A percentile compares a stretch with the other conserved stretches of the same genome.
Evolutionary conservation across 306 rosid genomes (phyloP).

Genomic region (Medicago lupulina): DNA sequence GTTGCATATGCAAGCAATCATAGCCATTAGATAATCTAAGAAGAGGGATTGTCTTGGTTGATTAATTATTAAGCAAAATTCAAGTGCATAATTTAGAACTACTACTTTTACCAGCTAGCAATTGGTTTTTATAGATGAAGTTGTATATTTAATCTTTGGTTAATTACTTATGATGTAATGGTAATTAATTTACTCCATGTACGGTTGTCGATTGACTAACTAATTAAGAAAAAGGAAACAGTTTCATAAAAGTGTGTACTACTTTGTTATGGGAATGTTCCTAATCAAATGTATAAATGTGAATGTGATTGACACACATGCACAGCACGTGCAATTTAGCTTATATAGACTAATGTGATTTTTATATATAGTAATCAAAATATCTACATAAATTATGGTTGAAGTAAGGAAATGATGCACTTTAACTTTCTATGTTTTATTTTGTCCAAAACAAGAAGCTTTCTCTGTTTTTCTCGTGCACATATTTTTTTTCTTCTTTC

Average conservation of each 20-base stretch:
- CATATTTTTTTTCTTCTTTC: conserved; percentile 1
- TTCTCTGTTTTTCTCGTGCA: conserved; percentile 34
- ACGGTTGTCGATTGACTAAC: background rate
- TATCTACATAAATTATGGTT: conserved; percentile 32
- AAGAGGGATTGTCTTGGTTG: background rate
- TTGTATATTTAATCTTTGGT: too few relatives aligned
- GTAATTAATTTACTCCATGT: background rate
- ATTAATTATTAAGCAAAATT: conserved; percentile 18
- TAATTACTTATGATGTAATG: background rate
- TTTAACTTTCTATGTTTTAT: conserved; percentile 27
- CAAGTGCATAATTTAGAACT: background rate
- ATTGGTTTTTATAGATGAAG: background rate
- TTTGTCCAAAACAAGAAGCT: background rate
- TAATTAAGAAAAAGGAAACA: background rate
- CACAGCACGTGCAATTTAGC: conserved; percentile 6
- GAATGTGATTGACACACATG: background rate
- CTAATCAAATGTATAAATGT: background rate
- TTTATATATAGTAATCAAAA: conserved; percentile 16
- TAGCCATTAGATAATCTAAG: background rate
- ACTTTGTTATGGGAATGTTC: background rate
- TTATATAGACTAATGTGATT: background rate
- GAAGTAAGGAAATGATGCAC: conserved; percentile 42
- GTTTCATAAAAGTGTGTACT: background rate
- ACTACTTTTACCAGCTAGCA: background rate
- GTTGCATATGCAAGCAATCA: too few relatives aligned